These are phyloP conservation scores for Linnemannia hyalina DNA, from an alignment of 192 early-diverging fungal species.

Conservation along the genomic window DNA sequence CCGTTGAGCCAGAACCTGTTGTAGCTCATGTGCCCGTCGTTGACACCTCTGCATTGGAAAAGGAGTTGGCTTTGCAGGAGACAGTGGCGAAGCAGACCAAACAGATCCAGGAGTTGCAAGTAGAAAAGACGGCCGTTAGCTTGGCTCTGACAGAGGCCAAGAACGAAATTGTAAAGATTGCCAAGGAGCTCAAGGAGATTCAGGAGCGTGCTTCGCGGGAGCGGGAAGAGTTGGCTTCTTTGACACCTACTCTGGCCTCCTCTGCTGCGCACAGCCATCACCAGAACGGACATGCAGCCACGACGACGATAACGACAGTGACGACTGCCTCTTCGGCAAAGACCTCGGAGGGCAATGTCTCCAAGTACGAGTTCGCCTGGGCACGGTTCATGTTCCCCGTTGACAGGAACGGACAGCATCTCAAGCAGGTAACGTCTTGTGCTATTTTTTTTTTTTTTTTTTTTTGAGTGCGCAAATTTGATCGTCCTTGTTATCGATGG, in stretches of 20 bases:
- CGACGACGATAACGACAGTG: neutral
- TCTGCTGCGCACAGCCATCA: conserved; percentile 11
- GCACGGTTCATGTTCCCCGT: conserved; percentile 21
- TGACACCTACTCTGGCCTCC: conserved; percentile 21
- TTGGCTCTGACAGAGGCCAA: conserved; percentile 11
- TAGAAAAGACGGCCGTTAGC: conserved; percentile 10
- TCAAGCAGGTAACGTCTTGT: conserved; percentile 28
- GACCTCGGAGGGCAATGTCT: neutral
- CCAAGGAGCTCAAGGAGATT: conserved; percentile 14
- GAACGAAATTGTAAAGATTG: neutral
- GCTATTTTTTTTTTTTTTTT: neutral
- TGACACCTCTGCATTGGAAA: conserved; percentile 4
- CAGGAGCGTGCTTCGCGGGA: conserved; percentile 1
- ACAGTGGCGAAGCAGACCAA: conserved; percentile 9
- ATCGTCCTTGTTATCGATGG: neutral
- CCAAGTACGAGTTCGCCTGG: conserved; percentile 37
- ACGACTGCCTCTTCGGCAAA: neutral
- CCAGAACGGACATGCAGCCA: conserved; percentile 1
- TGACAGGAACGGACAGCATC: conserved; percentile 14
- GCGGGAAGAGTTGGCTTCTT: conserved; percentile 1
- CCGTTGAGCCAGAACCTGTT: neutral
- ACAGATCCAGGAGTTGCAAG: conserved; percentile 6
- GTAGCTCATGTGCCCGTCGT: neutral
- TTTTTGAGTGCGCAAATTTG: no score
- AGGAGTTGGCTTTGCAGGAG: conserved; percentile 6